Percentiles rank a stretch among this genome's conserved stretches.
Conservation (phyloP, 108 stramenopile species). For the Cyclotella choctawhatcheeana region DNA sequence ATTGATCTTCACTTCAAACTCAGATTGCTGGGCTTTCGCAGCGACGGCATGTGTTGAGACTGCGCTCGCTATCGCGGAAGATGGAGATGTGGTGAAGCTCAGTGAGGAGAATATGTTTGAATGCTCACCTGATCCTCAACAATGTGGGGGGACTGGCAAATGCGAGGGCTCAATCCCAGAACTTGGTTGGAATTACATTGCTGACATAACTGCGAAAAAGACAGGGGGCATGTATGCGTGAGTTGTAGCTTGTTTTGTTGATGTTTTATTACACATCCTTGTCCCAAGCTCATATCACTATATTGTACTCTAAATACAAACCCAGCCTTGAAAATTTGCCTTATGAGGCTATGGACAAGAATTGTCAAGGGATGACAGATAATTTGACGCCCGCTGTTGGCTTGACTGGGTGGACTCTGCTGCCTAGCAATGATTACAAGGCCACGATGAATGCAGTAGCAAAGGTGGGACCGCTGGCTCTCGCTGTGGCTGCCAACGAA, state of each 20-base stretch:
- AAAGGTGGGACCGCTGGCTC: slow-evolving; percentile 68
- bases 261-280: too few species aligned
- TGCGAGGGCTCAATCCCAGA: slow-evolving; percentile 8
- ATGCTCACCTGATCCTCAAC: slow-evolving; percentile 77
- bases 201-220: slow-evolving; percentile 33
- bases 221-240: slow-evolving; percentile 44
- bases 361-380: slow-evolving; percentile 19
- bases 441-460: slow-evolving; percentile 85
- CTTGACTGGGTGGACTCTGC: slow-evolving; percentile 70
- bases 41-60: slow-evolving; percentile 74
- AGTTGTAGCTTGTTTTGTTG: too few species aligned
- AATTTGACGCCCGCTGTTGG: slow-evolving; percentile 63
- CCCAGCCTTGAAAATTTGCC: slow-evolving; percentile 34
- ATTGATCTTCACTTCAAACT: too few species aligned
- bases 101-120: slow-evolving; percentile 78
- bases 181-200: slow-evolving; percentile 61
- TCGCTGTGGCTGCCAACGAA: slow-evolving; percentile 66
- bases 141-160: slow-evolving; percentile 73
- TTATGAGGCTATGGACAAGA: slow-evolving; percentile 5
- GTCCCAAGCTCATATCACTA: too few species aligned
- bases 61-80: slow-evolving; percentile 80
- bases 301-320: too few species aligned
- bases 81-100: slow-evolving; percentile 55
- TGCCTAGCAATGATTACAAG: slow-evolving; percentile 80
- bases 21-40: slow-evolving; percentile 91